Conservation (phyloP, 202 grass and related monocot genomes). For the Carex sylvatica region DNA sequence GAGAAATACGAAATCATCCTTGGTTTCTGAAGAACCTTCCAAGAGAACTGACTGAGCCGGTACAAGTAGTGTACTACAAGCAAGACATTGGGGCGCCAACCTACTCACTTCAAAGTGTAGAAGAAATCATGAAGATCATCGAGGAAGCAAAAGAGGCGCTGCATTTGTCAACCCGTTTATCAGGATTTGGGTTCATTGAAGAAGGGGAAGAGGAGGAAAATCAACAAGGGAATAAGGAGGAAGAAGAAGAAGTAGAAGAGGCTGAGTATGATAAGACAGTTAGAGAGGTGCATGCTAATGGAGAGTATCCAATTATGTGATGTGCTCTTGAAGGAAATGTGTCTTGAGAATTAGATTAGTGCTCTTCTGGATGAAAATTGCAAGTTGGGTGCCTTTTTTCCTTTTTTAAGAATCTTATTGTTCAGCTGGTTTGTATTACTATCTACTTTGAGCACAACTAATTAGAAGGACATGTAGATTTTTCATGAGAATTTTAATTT, state of each 20-base stretch:
- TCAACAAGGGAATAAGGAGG: conserved; percentile 34
- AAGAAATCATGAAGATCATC: conserved; percentile 90
- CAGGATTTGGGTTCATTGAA: conserved; percentile 56
- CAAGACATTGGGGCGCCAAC: conserved; percentile 49
- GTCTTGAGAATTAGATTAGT: conserved; percentile 25
- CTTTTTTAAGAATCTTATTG: background rate
- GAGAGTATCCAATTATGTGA: conserved; percentile 56
- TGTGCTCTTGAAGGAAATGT: background rate
- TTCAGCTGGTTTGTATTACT: background rate
- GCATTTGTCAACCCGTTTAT: conserved; percentile 37
- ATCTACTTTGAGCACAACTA: background rate
- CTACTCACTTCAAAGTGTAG: conserved; percentile 67
- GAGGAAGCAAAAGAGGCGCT: conserved; percentile 52
- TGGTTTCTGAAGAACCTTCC: conserved; percentile 99
- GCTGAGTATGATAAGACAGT: conserved; percentile 84
- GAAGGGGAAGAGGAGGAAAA: conserved; percentile 71
- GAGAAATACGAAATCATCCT: conserved; percentile 80
- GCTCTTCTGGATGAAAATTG: conserved; percentile 22
- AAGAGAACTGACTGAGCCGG: conserved; percentile 64
- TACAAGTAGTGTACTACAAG: conserved; percentile 82
- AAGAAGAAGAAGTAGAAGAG: conserved; percentile 44
- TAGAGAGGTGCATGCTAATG: conserved; percentile 71
- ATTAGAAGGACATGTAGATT: background rate
- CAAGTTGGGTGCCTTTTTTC: background rate
- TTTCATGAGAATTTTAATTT: background rate